Evolutionary conservation across 1,284 basidiomycete genomes (phyloP).

Genomic region (Ganoderma meredithae): DNA sequence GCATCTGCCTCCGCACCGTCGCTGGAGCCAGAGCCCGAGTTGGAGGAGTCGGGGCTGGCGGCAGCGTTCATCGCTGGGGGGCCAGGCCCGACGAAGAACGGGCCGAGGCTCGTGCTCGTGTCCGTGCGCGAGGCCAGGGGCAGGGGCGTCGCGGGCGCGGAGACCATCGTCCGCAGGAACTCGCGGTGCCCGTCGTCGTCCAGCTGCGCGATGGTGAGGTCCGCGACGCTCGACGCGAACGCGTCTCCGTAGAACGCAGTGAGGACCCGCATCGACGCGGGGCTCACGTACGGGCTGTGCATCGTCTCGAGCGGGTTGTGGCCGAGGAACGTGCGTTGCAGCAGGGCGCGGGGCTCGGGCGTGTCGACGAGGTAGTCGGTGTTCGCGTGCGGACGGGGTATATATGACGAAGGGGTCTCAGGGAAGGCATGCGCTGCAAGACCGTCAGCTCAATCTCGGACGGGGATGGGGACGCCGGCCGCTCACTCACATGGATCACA

Average conservation of each 20-base stretch:
- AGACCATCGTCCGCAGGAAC: slow-evolving; percentile 39
- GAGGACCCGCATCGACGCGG: slow-evolving; percentile 52
- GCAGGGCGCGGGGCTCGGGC: slow-evolving; percentile 56
- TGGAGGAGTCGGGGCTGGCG: not conserved
- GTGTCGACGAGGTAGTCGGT: slow-evolving; percentile 63
- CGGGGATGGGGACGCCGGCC: slow-evolving; percentile 2
- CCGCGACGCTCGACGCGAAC: slow-evolving; percentile 39
- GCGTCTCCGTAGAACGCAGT: slow-evolving; percentile 45
- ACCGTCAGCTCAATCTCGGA: not conserved
- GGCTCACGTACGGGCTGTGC: slow-evolving; percentile 60
- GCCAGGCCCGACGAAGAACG: slow-evolving; percentile 13
- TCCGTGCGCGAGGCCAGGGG: slow-evolving; percentile 23
- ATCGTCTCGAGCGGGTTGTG: slow-evolving; percentile 51
- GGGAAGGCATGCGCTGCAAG: slow-evolving; percentile 53
- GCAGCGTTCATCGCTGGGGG: slow-evolving; percentile 13
- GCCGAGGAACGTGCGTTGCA: slow-evolving; percentile 59
- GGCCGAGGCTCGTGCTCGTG: slow-evolving; percentile 2
- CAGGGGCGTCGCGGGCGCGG: slow-evolving; percentile 36
- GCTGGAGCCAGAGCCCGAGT: not conserved
- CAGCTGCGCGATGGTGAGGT: slow-evolving; percentile 38
- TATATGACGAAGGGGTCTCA: slow-evolving; percentile 52
- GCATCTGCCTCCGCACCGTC: not conserved
- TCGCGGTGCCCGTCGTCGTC: slow-evolving; percentile 33
- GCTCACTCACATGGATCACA: slow-evolving; percentile 39
- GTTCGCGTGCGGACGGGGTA: slow-evolving; percentile 55